Conservation (phyloP, 2,329 filamentous ascomycete species). For the Xylaria sp. region DNA sequence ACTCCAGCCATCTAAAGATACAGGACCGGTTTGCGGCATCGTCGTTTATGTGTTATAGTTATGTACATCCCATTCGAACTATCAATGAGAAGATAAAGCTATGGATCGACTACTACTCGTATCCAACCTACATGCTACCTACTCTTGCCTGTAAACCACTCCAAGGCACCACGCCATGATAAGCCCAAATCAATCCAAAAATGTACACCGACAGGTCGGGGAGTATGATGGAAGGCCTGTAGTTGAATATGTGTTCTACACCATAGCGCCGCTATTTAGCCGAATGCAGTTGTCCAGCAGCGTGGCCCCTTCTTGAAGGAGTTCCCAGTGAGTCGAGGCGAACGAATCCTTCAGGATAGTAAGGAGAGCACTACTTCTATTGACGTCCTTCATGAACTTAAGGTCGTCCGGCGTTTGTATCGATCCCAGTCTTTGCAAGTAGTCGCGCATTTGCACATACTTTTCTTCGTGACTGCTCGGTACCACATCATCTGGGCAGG, state of each 20-base stretch:
- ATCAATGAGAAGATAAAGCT: constrained; percentile 14
- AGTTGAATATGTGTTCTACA: constrained; percentile 11
- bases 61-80: constrained; percentile 15
- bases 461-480: constrained; percentile 60
- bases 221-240: neutral
- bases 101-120: constrained; percentile 12
- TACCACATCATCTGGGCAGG: constrained; percentile 49
- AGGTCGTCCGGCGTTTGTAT: constrained; percentile 73
- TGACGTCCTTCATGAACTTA: constrained; percentile 66
- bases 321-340: constrained; percentile 78
- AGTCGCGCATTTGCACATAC: constrained; percentile 72
- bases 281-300: constrained; percentile 76
- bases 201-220: neutral
- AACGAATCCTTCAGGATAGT: constrained; percentile 80
- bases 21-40: constrained; percentile 12
- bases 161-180: neutral
- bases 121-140: constrained; percentile 3
- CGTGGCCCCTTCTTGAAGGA: constrained; percentile 79
- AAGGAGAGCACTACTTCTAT: constrained; percentile 74
- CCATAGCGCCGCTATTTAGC: constrained; percentile 36
- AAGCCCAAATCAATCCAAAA: neutral
- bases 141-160: neutral
- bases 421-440: constrained; percentile 65
- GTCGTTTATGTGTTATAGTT: neutral
- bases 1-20: constrained; percentile 21